A percentile compares a stretch with the other conserved stretches of the same genome.
Conservation (phyloP, 2,329 filamentous ascomycete genomes). For the Purpureocillium takamizusanense region DNA sequence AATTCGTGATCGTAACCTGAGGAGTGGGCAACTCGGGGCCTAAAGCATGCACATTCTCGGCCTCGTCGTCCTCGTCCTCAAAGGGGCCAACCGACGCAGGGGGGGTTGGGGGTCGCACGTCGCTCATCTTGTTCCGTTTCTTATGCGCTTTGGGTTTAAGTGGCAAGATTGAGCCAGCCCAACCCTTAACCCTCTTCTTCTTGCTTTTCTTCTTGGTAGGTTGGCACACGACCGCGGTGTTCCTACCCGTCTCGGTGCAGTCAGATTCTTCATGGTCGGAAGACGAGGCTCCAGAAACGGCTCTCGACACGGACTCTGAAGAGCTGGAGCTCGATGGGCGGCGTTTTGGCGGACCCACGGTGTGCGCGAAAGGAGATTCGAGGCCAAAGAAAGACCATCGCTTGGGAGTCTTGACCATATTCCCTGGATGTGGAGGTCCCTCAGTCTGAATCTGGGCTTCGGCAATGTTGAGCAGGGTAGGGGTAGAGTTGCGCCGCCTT, state of each 20-base stretch:
- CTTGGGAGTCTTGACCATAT: slow-evolving; percentile 42
- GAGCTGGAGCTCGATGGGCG: slow-evolving; percentile 39
- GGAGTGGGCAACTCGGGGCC: slow-evolving; percentile 22
- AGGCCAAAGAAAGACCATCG: slow-evolving; percentile 56
- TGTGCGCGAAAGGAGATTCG: slow-evolving; percentile 38
- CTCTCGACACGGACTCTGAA: slow-evolving; percentile 25
- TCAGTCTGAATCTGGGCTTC: slow-evolving; percentile 21
- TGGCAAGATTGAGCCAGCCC: slow-evolving; percentile 59
- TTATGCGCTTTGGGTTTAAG: slow-evolving; percentile 46
- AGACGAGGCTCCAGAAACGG: slow-evolving; percentile 18
- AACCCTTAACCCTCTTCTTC: slow-evolving; percentile 66
- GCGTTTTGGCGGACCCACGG: slow-evolving; percentile 35
- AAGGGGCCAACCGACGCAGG: slow-evolving; percentile 23
- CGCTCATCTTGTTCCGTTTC: slow-evolving; percentile 30
- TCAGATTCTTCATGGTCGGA: slow-evolving; percentile 28
- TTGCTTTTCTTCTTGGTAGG: slow-evolving; percentile 24
- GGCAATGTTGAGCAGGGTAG: slow-evolving; percentile 36
- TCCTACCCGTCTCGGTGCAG: slow-evolving; percentile 12
- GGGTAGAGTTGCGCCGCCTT: slow-evolving; percentile 51
- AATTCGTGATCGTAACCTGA: slow-evolving; percentile 31
- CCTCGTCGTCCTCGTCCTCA: slow-evolving; percentile 20
- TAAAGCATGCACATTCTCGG: slow-evolving; percentile 12
- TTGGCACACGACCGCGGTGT: slow-evolving; percentile 13
- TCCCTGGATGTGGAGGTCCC: slow-evolving; percentile 31
- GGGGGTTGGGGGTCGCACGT: slow-evolving; percentile 36